Percentiles rank a stretch among this genome's conserved stretches.
phyloP scores from a whole-genome alignment of 306 rosid genomes.

The Spatholobus suberectus region DNA sequence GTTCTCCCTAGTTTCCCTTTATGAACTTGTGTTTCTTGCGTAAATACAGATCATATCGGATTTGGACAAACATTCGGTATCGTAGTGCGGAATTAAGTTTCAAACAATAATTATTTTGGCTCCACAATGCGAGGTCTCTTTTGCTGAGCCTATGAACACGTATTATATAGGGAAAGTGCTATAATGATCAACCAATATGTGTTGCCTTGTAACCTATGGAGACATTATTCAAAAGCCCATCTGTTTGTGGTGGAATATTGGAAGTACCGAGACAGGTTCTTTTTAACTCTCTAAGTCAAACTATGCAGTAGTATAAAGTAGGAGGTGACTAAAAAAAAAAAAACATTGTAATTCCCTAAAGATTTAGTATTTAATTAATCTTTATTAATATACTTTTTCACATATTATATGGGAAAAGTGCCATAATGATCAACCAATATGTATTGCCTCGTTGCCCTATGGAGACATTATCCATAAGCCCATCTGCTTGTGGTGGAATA shows the following conservation, averaged over 20 bases:
- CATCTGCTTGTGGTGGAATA: conserved; percentile 8
- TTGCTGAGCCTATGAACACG: background rate
- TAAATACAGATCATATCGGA: background rate
- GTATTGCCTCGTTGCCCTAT: background rate
- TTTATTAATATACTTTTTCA: too few relatives aligned
- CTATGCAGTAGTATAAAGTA: too few relatives aligned
- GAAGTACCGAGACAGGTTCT: conserved; percentile 24
- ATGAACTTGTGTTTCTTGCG: background rate
- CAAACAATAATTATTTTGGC: conserved; percentile 29
- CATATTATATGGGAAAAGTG: background rate
- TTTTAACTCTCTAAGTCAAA: too few relatives aligned
- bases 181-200: background rate
- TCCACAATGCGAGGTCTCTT: conserved; percentile 1
- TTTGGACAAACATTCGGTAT: background rate
- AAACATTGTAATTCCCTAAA: too few relatives aligned
- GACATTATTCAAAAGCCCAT: background rate
- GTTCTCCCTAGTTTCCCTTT: background rate
- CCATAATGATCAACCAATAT: background rate
- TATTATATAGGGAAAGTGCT: background rate
- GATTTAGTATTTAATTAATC: too few relatives aligned
- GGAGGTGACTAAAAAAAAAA: too few relatives aligned
- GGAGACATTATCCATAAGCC: background rate
- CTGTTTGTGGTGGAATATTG: conserved; percentile 11
- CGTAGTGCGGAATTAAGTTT: conserved; percentile 22
- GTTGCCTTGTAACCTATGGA: background rate